Evolutionary conservation across 1,139 yeast species (phyloP).

Genomic region (Casaregolazyma lundiana): DNA sequence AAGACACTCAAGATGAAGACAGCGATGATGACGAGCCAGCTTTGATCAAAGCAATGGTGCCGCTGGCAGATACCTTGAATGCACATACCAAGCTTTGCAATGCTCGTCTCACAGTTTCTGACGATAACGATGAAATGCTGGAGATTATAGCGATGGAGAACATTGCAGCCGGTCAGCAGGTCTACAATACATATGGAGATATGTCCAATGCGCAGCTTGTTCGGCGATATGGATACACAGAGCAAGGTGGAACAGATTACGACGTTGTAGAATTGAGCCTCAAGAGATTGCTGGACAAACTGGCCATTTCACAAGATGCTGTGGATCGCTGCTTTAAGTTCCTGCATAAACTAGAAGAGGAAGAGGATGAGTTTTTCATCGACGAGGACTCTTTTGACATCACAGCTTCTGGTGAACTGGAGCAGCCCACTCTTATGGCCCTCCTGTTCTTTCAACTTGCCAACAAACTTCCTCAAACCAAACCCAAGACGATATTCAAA

Average conservation of each 20-base stretch:
- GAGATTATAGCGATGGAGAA: conserved; percentile 66
- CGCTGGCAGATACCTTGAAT: conserved; percentile 84
- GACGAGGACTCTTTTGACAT: conserved; percentile 32
- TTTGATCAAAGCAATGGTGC: conserved; percentile 79
- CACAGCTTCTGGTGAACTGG: conserved; percentile 24
- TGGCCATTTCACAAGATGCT: conserved; percentile 10
- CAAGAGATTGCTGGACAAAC: conserved; percentile 22
- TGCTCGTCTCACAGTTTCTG: conserved; percentile 50
- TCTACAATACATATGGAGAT: conserved; percentile 86
- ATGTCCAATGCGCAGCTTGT: conserved; percentile 84
- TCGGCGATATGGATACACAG: conserved; percentile 89
- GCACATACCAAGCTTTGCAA: conserved; percentile 79
- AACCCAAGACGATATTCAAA: conserved; percentile 18
- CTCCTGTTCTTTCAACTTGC: conserved; percentile 15
- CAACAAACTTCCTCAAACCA: conserved; percentile 11
- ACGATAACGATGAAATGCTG: conserved; percentile 39
- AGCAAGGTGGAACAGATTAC: conserved; percentile 62
- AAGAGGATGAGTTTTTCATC: conserved; percentile 25
- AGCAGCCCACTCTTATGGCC: conserved; percentile 18
- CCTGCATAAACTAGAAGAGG: conserved; percentile 17
- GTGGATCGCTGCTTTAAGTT: conserved; percentile 4
- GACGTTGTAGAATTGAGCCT: conserved; percentile 71
- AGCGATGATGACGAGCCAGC: conserved; percentile 42
- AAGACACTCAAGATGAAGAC: conserved; percentile 32
- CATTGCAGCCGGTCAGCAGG: conserved; percentile 63